A percentile compares a stretch with the other conserved stretches of the same genome.
phyloP scores from a whole-genome alignment of 1,284 basidiomycete species.

The Trichosporon inkin region DNA sequence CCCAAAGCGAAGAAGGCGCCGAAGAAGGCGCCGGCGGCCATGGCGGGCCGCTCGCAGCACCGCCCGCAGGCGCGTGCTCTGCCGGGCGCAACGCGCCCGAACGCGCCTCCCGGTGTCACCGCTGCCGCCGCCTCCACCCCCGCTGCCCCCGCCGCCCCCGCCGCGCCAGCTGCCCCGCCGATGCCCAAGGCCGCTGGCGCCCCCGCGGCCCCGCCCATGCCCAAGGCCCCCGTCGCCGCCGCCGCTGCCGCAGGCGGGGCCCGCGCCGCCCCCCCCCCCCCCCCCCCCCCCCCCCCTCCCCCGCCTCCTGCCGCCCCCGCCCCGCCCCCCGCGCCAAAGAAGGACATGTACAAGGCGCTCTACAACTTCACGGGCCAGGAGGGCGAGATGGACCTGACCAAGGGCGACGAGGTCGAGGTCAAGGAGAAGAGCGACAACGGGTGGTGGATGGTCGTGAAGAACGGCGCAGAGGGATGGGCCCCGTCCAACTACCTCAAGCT shows the following conservation, averaged over 20 bases:
- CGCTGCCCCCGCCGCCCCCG: neutral
- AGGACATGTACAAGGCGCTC: slow-evolving; percentile 76
- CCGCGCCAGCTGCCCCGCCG: neutral
- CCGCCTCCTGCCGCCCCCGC: slow-evolving; percentile 57
- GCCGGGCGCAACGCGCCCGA: slow-evolving; percentile 48
- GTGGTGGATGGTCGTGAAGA: slow-evolving; percentile 95
- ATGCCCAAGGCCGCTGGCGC: slow-evolving; percentile 9
- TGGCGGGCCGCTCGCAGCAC: slow-evolving; percentile 32
- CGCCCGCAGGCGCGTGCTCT: slow-evolving; percentile 46
- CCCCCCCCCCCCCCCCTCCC: slow-evolving; percentile 56
- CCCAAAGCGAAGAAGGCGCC: slow-evolving; percentile 52
- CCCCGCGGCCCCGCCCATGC: neutral
- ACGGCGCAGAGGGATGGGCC: slow-evolving; percentile 83
- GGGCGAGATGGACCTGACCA: slow-evolving; percentile 83
- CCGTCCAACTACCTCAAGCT: slow-evolving; percentile 90
- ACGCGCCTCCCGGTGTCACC: slow-evolving; percentile 40
- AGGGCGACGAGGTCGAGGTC: slow-evolving; percentile 88
- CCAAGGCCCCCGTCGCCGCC: slow-evolving; percentile 22
- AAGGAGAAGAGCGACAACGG: slow-evolving; percentile 89
- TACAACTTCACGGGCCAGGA: slow-evolving; percentile 85
- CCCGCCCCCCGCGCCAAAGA: slow-evolving; percentile 60
- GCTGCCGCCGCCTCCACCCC: slow-evolving; percentile 10
- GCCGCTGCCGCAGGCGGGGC: slow-evolving; percentile 18
- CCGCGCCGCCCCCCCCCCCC: slow-evolving; percentile 39
- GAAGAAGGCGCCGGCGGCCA: slow-evolving; percentile 41